These are phyloP conservation scores for Candida nemodendra DNA, from an alignment of 805 yeast genomes.

Conservation along the genomic window DNA sequence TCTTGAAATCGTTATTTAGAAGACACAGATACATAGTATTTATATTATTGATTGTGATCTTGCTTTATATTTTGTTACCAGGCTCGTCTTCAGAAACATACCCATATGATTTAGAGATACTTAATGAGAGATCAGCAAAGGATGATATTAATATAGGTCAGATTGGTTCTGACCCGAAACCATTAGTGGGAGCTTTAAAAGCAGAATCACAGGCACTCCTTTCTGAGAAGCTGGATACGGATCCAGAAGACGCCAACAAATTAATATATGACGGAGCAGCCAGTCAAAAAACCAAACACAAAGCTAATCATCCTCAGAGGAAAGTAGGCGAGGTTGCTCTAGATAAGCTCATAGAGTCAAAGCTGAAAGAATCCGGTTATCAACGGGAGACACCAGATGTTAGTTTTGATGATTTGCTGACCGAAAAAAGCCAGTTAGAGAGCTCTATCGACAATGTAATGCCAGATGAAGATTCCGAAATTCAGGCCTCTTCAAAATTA, in stretches of 20 bases:
- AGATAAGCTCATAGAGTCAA: too few relatives aligned
- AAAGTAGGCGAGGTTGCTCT: too few relatives aligned
- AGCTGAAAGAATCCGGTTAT: too few relatives aligned
- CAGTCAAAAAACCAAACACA: background rate
- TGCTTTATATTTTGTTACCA: slow-evolving; percentile 6
- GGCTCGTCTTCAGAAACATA: too few relatives aligned
- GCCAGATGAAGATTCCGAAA: too few relatives aligned
- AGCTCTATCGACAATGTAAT: too few relatives aligned
- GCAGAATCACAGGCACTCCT: background rate
- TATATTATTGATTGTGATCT: slow-evolving; percentile 1
- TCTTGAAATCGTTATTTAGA: too few relatives aligned
- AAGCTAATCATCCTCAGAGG: background rate
- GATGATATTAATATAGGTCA: background rate
- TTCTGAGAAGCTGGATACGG: slow-evolving; percentile 1
- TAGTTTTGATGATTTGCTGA: too few relatives aligned
- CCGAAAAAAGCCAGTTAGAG: too few relatives aligned
- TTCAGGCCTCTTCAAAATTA: too few relatives aligned
- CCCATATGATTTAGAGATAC: too few relatives aligned
- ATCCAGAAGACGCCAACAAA: slow-evolving; percentile 4
- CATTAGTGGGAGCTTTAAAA: slow-evolving; percentile 2
- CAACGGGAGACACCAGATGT: too few relatives aligned
- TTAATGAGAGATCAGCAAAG: background rate
- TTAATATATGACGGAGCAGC: slow-evolving; percentile 5
- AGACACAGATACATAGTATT: slow-evolving; percentile 5
- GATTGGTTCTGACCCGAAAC: background rate